Base-by-base conservation (phyloP, 805 yeast species). In the Lipomyces sp. region DNA sequence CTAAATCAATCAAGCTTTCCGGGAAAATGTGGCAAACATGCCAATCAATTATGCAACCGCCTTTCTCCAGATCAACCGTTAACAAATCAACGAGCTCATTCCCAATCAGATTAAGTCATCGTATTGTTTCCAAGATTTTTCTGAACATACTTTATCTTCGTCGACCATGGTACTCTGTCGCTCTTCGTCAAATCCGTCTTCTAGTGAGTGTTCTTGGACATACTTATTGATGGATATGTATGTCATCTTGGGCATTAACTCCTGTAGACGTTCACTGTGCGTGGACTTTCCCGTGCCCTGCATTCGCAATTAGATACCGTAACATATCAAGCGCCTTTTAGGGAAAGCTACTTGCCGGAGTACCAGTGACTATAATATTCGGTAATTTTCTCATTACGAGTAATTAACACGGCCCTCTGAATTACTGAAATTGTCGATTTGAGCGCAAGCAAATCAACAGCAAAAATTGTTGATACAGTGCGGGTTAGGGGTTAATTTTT, bases 11-110 rank as follows among this genome's bases (percentile, higher is more conserved):
- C 76, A 92, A 84, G 72, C 96, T 81, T 75, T 92, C 98, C 0
- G 98, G 98, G 75, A 95, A 94, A 29, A 91, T 85, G 74, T 95
- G 99, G 78, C 97, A 92, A 56, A 94, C 95, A 76, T 95, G 99
- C 99, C 99, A 95, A 77, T 95, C 99, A 11, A 95, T 83, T 7
- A 95, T 81, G n/a, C 84, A 82, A 1, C 96, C 97, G n/a, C 99
- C 99, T 69, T 86, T 81, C 62, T 88, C 89, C 59, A 93, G 80
- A 51, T 88, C 84, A 5, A 88, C 87, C 76, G 93, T 97, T 59
- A 95, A 78, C 32, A 85, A 85, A 76, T 95, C 98, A 65, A 92
- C 78, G 13, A 94, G 80, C 71, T 70, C 32, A 39, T n/a, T 3
- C 6, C 15, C 6, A 13, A 45, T 45, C 4, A 58, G 34, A 11